phyloP scores from a whole-genome alignment of 768 basidiomycete genomes.

The Pleurotus sapidus region DNA sequence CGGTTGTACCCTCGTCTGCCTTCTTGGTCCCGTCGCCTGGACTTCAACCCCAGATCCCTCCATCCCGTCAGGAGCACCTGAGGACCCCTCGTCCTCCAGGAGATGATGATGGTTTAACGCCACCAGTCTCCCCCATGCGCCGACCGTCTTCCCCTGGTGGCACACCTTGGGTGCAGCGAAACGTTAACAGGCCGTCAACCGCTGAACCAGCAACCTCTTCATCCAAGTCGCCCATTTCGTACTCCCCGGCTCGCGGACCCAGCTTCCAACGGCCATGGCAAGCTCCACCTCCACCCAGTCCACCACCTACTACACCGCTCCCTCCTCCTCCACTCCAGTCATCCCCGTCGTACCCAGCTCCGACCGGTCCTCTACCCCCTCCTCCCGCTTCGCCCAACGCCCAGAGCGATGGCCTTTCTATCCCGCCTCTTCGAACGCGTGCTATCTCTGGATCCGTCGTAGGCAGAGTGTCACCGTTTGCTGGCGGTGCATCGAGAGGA shows the following conservation, averaged over 20 bases:
- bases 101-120: not conserved
- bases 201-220: not conserved
- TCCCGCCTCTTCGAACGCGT: no score
- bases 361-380: no score
- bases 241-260: constrained; percentile 5
- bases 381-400: no score
- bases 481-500: no score
- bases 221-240: not conserved
- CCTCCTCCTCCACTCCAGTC: no score
- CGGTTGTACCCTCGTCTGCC: no score
- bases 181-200: not conserved
- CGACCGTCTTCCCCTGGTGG: not conserved
- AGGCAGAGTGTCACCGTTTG: not conserved
- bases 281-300: no score
- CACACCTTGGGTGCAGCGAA: not conserved
- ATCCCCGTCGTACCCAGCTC: no score
- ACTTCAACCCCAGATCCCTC: not conserved
- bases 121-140: not conserved
- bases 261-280: not conserved
- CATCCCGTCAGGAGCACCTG: not conserved
- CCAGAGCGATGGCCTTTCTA: no score
- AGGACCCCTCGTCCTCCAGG: not conserved
- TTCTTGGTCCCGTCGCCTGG: constrained; percentile 11
- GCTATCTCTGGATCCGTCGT: no score
- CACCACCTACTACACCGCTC: no score